Evolutionary conservation across 2,329 filamentous ascomycete species (phyloP).

Genomic region (Colletotrichum somersetense): DNA sequence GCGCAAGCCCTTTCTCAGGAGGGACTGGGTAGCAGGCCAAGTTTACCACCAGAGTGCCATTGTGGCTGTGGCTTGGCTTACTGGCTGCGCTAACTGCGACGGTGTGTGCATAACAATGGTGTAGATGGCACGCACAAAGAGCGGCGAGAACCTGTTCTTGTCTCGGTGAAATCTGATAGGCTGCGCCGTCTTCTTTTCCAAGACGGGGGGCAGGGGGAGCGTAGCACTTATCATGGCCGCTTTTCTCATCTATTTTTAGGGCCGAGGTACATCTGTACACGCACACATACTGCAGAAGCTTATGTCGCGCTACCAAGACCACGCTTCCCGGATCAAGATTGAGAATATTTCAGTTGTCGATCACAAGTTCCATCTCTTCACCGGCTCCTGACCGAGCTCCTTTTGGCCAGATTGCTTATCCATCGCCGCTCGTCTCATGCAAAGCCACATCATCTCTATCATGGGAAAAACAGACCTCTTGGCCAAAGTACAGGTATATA

Average conservation of each 20-base stretch:
- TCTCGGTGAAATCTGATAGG: slow-evolving; percentile 4
- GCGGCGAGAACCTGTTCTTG: background rate
- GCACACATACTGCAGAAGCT: background rate
- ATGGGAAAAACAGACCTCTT: background rate
- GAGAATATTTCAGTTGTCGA: slow-evolving; percentile 5
- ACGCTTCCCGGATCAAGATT: slow-evolving; percentile 12
- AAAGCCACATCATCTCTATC: background rate
- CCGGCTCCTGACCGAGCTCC: background rate
- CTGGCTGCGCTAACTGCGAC: background rate
- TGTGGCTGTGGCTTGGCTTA: background rate
- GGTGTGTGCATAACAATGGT: background rate
- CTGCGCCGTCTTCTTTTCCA: background rate
- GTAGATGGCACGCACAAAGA: background rate
- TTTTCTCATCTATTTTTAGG: slow-evolving; percentile 23
- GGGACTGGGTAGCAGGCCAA: background rate
- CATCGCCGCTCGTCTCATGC: slow-evolving; percentile 4
- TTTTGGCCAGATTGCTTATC: slow-evolving; percentile 20
- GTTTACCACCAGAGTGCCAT: slow-evolving; percentile 1
- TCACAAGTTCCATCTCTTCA: slow-evolving; percentile 21
- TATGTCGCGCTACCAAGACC: slow-evolving; percentile 17
- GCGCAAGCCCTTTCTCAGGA: background rate
- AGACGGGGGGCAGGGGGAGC: background rate
- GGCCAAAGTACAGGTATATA: background rate
- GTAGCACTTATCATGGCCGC: background rate
- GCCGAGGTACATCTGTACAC: too few relatives aligned